Evolutionary conservation across 2,329 filamentous ascomycete genomes (phyloP).

Genomic region (Thielaviopsis euricoi): DNA sequence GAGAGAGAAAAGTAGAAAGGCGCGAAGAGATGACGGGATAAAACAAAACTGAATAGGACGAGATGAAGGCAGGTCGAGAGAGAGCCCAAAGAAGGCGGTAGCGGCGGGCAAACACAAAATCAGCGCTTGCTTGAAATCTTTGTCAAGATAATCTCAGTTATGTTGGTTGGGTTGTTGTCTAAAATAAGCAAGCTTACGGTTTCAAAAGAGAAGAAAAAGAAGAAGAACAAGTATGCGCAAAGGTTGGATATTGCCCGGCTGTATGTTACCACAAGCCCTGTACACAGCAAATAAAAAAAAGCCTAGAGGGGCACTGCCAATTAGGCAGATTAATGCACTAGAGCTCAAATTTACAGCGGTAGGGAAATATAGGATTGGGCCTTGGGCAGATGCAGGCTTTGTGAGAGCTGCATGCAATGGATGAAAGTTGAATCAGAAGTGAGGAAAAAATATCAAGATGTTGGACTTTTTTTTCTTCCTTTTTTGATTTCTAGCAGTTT

Average conservation of each 20-base stretch:
- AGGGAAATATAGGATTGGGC: neutral
- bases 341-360: neutral
- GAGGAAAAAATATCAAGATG: neutral
- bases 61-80: neutral
- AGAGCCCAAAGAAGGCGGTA: neutral
- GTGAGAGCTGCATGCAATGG: too few species aligned
- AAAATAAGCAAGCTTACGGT: neutral
- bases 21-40: neutral
- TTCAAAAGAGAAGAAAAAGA: neutral
- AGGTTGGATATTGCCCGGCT: neutral
- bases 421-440: neutral
- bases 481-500: neutral
- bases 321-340: neutral
- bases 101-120: neutral
- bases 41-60: neutral
- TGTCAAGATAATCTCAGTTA: neutral
- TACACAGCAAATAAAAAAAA: neutral
- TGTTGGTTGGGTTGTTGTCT: neutral
- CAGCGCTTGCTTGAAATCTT: neutral
- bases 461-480: too few species aligned
- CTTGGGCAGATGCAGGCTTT: neutral
- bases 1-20: neutral
- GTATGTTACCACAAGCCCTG: neutral
- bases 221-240: conserved; percentile 8
- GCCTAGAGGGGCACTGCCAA: neutral